A percentile compares a stretch with the other conserved stretches of the same genome.
Conservation (phyloP, 257 asterid species). For the Plectranthus barbatus region DNA sequence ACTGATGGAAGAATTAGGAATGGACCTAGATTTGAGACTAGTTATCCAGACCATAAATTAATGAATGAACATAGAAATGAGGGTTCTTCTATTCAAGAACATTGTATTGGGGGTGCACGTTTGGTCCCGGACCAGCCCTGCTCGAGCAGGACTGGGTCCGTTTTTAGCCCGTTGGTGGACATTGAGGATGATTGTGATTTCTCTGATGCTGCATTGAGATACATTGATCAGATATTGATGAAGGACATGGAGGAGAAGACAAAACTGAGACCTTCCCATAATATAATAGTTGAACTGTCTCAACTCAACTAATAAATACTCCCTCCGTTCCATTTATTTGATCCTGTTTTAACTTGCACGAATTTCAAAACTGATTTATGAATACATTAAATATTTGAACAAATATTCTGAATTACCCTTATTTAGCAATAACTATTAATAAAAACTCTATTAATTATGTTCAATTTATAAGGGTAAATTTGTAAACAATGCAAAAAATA, state of each 20-base stretch:
- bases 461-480: too few relatives aligned
- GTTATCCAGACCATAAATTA: constrained; percentile 23
- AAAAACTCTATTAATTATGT: too few relatives aligned
- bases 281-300: constrained; percentile 9
- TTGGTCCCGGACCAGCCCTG: constrained; percentile 16
- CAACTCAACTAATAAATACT: too few relatives aligned
- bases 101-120: constrained; percentile 10
- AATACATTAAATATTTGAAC: too few relatives aligned
- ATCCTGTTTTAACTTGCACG: too few relatives aligned
- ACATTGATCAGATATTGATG: constrained; percentile 61
- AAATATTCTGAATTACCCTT: too few relatives aligned
- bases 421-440: too few relatives aligned
- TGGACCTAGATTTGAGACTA: constrained; percentile 22
- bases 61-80: constrained; percentile 16
- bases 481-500: too few relatives aligned
- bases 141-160: neutral
- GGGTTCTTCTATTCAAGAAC: constrained; percentile 12
- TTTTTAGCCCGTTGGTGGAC: constrained; percentile 12
- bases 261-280: too few relatives aligned
- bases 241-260: constrained; percentile 63
- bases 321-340: too few relatives aligned
- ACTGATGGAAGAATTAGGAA: neutral
- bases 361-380: too few relatives aligned
- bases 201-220: constrained; percentile 45
- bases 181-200: constrained; percentile 42